Base-by-base conservation (phyloP, 768 basidiomycete genomes). In the Lentinus tigrinus region DNA sequence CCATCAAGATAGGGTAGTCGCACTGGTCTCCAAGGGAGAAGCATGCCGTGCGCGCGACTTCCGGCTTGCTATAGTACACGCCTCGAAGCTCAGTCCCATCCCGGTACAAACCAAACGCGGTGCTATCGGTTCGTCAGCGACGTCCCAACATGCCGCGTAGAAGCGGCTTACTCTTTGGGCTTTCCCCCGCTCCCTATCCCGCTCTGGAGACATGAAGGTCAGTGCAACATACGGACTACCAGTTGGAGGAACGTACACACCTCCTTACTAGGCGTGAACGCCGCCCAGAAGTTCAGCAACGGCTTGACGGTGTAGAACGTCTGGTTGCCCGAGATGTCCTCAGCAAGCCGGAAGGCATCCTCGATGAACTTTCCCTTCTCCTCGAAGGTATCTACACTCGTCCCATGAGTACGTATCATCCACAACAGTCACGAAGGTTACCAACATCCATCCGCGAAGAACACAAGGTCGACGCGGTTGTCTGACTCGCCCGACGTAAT, bases 391-490 rank as follows among this genome's bases (percentile, higher is more conserved):
- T 91, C 89, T 91, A 21, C 21, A 16, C n/a, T 34, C 8, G n/a
- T 8, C 11, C 10, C 46, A 26, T 24, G 46, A 24, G 7, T 17
- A n/a, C n/a, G 14, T 46, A 23, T 23, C 21, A 10, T 5, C 24
- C 6, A 27, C 4, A 19, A 24, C 24, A 19, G 4, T n/a, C n/a
- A n/a, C n/a, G 13, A 7, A 46, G 21, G n/a, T 28, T 24, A 77
- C 88, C 58, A 69, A 90, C 89, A 91, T 34, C 90, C 89, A 61
- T 91, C 89, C 0, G 83, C 79, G 69, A 91, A 90, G 72, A 91
- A 91, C 11, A 89, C 82, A 9, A 92, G 72, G 72, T 90, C 84
- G 26, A 90, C 81, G 17, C 90, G 81, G 67, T 91, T 91, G 37
- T 68, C 67, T 10, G 83, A 78, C 7, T 81, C 75, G 0, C 89